These are phyloP conservation scores for Phytophthora parvispora DNA, from an alignment of 352 stramenopile species.

Conservation along the genomic window DNA sequence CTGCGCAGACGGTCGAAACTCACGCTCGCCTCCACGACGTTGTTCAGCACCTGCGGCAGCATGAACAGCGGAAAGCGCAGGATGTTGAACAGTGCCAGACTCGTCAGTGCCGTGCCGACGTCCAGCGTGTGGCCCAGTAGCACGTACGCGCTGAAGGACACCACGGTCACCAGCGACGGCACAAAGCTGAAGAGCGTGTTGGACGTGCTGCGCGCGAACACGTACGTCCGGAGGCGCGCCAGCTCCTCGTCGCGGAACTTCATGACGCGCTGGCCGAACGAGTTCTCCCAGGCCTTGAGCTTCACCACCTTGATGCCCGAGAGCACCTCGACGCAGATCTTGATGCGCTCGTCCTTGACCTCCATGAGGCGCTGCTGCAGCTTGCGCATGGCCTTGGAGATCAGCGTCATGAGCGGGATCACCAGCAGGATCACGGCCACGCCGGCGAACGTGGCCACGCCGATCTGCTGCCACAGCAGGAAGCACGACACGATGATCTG, in stretches of 20 bases:
- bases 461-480: conserved; percentile 81
- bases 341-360: conserved; percentile 93
- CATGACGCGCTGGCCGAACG: conserved; percentile 67
- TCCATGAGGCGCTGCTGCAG: conserved; percentile 91
- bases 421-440: conserved; percentile 95
- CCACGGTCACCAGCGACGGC: conserved; percentile 58
- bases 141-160: conserved; percentile 65
- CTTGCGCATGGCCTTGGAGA: conserved; percentile 90
- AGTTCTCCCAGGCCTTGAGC: conserved; percentile 62
- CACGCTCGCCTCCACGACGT: conserved; percentile 37
- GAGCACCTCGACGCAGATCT: conserved; percentile 84
- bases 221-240: conserved; percentile 70
- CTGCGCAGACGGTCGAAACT: conserved; percentile 63
- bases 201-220: conserved; percentile 49
- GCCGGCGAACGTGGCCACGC: conserved; percentile 90
- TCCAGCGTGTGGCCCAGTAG: conserved; percentile 68
- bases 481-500: conserved; percentile 84
- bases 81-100: conserved; percentile 70
- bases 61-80: conserved; percentile 88
- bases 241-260: conserved; percentile 85
- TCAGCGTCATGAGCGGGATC: conserved; percentile 91
- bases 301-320: conserved; percentile 71
- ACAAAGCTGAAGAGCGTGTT: conserved; percentile 72
- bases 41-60: conserved; percentile 38
- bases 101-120: conserved; percentile 61